Evolutionary conservation across 768 basidiomycete genomes (phyloP).

Genomic region (Pisolithus microcarpus): DNA sequence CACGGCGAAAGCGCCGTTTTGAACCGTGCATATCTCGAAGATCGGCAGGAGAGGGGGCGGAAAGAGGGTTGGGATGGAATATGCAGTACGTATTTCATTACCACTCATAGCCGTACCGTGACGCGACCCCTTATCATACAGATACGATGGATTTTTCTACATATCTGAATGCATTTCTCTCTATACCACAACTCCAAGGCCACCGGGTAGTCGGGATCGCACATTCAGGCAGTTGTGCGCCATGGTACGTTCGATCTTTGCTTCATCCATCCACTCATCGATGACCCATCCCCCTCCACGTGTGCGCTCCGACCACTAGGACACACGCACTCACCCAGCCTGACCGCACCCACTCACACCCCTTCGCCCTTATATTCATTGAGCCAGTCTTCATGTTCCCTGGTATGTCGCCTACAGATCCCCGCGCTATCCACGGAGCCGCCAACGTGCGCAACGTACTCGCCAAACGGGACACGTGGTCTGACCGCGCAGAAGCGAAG

Average conservation of each 20-base stretch:
- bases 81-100: constrained; percentile 16
- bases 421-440: constrained; percentile 22
- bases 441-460: constrained; percentile 24
- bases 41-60: constrained; percentile 11
- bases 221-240: constrained; percentile 24
- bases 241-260: constrained; percentile 12
- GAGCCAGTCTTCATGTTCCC: constrained; percentile 30
- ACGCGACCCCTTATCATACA: neutral
- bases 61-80: constrained; percentile 3
- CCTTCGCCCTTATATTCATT: constrained; percentile 17
- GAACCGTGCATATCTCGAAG: constrained; percentile 22
- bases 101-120: no score
- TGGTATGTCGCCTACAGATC: constrained; percentile 18
- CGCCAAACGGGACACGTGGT: constrained; percentile 21
- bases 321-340: constrained; percentile 15
- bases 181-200: constrained; percentile 15
- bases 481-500: constrained; percentile 13
- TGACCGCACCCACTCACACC: constrained; percentile 1
- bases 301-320: constrained; percentile 3
- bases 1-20: constrained; percentile 28
- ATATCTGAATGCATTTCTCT: constrained; percentile 21
- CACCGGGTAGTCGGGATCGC: constrained; percentile 19
- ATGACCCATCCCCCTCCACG: neutral
- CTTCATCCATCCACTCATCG: neutral
- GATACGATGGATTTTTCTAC: constrained; percentile 17